A percentile compares a stretch with the other conserved stretches of the same genome.
Evolutionary conservation across 1,284 basidiomycete genomes (phyloP).

Genomic region (Naganishia albida): DNA sequence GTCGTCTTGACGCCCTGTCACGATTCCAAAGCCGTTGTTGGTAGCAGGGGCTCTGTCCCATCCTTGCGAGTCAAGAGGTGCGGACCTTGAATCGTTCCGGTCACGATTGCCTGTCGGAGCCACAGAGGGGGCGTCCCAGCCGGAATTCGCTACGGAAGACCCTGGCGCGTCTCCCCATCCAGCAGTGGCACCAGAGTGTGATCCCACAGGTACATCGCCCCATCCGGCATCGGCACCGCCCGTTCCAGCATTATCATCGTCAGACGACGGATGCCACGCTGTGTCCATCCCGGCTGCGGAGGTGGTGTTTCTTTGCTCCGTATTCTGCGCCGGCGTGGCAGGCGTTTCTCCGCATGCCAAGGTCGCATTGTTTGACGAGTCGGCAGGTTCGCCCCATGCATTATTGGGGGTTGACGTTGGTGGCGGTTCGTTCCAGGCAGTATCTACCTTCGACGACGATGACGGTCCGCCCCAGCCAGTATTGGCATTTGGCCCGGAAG

Average conservation of each 20-base stretch:
- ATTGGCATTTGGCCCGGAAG: background rate
- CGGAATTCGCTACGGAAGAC: background rate
- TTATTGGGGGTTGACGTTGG: background rate
- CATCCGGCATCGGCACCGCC: no score
- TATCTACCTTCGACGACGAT: no score
- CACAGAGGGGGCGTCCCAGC: background rate
- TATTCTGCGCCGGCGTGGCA: background rate
- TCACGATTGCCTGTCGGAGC: no score
- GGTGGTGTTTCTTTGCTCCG: no score
- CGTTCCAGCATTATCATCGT: no score
- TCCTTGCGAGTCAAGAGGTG: no score
- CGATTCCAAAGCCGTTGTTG: background rate
- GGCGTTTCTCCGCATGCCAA: background rate
- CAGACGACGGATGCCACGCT: no score
- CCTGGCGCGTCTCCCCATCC: slow-evolving; percentile 4
- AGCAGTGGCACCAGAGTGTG: background rate
- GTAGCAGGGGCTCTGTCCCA: background rate
- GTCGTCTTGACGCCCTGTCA: background rate
- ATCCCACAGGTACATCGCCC: no score
- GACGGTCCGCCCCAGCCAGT: background rate
- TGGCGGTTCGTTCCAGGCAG: background rate
- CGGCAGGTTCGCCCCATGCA: background rate
- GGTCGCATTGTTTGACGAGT: background rate
- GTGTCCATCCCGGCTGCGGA: no score
- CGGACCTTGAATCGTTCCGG: no score